Percentiles rank a stretch among this genome's conserved stretches.
Conservation (phyloP, 1,284 basidiomycete species). For the Ustilago xerochloae region DNA sequence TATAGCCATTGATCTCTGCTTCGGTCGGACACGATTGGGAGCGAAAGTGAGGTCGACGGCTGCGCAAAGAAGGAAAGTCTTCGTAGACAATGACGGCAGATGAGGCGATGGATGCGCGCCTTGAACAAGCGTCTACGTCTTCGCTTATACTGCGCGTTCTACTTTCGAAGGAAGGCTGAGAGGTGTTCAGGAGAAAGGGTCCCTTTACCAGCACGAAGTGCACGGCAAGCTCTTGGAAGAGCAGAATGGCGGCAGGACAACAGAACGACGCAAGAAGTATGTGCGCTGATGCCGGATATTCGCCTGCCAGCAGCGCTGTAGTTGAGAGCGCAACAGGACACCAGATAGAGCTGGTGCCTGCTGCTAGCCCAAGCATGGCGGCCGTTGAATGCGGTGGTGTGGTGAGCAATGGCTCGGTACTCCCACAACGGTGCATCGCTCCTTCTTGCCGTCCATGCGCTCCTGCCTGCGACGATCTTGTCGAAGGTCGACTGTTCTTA, state of each 20-base stretch:
- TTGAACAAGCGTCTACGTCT: not conserved
- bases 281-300: not conserved
- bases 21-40: conserved; percentile 17
- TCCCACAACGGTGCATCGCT: too few relatives aligned
- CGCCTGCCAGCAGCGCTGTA: not conserved
- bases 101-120: conserved; percentile 8
- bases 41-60: conserved; percentile 19
- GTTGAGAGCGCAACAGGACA: conserved; percentile 4
- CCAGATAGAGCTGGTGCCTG: conserved; percentile 3
- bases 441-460: not conserved
- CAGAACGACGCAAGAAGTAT: conserved; percentile 12
- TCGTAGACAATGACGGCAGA: conserved; percentile 2
- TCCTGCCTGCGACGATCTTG: not conserved
- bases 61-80: not conserved
- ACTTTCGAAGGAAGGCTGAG: not conserved
- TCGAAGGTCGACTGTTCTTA: not conserved
- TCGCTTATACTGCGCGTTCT: not conserved
- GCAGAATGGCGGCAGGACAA: conserved; percentile 1
- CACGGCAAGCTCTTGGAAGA: conserved; percentile 7
- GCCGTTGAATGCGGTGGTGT: not conserved
- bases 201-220: too few relatives aligned
- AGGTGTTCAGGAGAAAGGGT: too few relatives aligned
- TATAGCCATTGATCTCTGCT: conserved; percentile 29
- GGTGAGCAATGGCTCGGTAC: too few relatives aligned
- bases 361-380: not conserved